phyloP scores from a whole-genome alignment of 164 flowering plant genomes.

The Liquidambar formosana region DNA sequence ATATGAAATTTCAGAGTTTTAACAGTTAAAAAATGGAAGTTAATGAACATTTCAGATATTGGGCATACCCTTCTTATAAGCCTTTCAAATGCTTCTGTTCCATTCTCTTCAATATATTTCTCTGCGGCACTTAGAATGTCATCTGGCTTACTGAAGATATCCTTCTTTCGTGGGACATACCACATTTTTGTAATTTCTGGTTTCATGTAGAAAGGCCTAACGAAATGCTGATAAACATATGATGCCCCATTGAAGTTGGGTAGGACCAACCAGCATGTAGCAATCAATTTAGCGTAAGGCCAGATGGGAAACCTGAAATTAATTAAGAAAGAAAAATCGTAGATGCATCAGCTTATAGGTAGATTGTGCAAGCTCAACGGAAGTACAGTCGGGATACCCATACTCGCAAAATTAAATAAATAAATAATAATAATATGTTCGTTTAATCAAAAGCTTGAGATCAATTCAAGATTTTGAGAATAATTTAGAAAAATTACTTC shows the following conservation, averaged over 20 bases:
- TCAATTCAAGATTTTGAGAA: too few species aligned
- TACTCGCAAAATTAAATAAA: too few species aligned
- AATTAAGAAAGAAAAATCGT: neutral
- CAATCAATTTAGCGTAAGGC: slow-evolving; percentile 67
- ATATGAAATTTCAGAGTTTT: too few species aligned
- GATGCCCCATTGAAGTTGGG: slow-evolving; percentile 93
- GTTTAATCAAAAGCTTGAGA: too few species aligned
- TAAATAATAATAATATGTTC: too few species aligned
- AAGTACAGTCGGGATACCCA: too few species aligned
- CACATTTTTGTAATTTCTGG: slow-evolving; percentile 53
- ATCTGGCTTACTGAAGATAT: slow-evolving; percentile 52
- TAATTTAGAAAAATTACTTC: too few species aligned
- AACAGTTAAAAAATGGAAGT: neutral
- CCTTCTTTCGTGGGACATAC: slow-evolving; percentile 69
- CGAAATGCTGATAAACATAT: slow-evolving; percentile 65
- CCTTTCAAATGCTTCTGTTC: slow-evolving; percentile 74
- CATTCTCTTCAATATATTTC: slow-evolving; percentile 73
- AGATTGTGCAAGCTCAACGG: too few species aligned
- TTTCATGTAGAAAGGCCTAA: slow-evolving; percentile 71
- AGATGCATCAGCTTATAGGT: too few species aligned
- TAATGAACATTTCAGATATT: neutral
- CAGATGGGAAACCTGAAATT: slow-evolving; percentile 62
- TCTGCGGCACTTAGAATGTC: slow-evolving; percentile 77
- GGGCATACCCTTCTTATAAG: slow-evolving; percentile 51
- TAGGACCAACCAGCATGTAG: slow-evolving; percentile 82